Conservation (phyloP, 768 basidiomycete genomes). For the Trametes gibbosa region DNA sequence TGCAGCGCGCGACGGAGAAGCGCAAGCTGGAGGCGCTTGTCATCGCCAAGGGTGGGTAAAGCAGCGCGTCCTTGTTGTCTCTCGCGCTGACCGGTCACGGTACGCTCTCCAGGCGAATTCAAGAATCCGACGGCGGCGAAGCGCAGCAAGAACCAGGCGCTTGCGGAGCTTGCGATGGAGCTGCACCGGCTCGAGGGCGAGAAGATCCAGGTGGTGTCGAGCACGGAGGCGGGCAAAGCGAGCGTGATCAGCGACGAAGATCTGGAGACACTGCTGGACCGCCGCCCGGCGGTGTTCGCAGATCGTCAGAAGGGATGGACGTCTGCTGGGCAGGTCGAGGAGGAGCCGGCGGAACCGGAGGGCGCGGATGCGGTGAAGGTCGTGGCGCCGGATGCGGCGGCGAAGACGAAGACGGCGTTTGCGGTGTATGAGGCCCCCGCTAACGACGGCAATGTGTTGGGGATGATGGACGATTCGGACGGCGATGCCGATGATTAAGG, state of each 20-base stretch:
- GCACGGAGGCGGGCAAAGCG: constrained; percentile 64
- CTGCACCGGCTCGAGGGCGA: constrained; percentile 82
- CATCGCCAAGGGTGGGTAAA: constrained; percentile 76
- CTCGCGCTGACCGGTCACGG: not conserved
- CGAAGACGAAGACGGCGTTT: constrained; percentile 51
- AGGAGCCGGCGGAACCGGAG: constrained; percentile 8
- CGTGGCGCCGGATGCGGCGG: constrained; percentile 7
- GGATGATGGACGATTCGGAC: constrained; percentile 54
- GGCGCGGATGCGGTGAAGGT: constrained; percentile 7
- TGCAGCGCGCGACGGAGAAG: constrained; percentile 84
- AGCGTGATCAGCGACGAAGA: constrained; percentile 81
- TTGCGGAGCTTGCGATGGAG: constrained; percentile 78
- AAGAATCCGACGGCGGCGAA: constrained; percentile 61
- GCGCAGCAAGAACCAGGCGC: constrained; percentile 56
- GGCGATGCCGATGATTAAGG: constrained; percentile 3
- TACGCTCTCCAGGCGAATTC: constrained; percentile 59
- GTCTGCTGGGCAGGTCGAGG: constrained; percentile 37
- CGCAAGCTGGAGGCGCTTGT: constrained; percentile 91
- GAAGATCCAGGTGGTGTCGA: constrained; percentile 82
- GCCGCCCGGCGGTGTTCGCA: constrained; percentile 69
- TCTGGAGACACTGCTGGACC: constrained; percentile 76
- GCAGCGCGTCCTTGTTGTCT: not conserved
- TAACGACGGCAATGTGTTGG: constrained; percentile 66
- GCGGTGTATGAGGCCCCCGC: constrained; percentile 72
- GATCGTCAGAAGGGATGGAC: constrained; percentile 76